Evolutionary conservation across 345 rosid genomes (phyloP).

Genomic region (Raphanus sativus): DNA sequence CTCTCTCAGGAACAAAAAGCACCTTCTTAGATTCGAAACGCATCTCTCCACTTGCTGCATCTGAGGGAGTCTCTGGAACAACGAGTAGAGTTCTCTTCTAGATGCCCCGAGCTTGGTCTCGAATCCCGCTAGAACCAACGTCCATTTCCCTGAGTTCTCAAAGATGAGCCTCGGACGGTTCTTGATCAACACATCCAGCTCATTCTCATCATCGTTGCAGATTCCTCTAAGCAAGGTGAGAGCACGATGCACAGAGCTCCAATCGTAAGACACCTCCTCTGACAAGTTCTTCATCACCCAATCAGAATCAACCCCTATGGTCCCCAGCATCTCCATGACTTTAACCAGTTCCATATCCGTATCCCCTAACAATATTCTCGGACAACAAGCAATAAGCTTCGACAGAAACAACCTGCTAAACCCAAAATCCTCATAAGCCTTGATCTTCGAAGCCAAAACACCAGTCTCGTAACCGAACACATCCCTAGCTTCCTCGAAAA

Average conservation of each 20-base stretch:
- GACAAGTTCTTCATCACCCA: conserved; percentile 54
- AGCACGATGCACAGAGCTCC: conserved; percentile 55
- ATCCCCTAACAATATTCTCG: conserved; percentile 55
- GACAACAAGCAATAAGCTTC: conserved; percentile 53
- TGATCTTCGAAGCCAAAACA: conserved; percentile 57
- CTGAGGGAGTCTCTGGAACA: conserved; percentile 58
- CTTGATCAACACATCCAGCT: conserved; percentile 52
- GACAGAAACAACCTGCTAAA: conserved; percentile 44
- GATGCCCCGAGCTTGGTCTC: conserved; percentile 59
- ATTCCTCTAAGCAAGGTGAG: conserved; percentile 44
- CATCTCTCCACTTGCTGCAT: conserved; percentile 46
- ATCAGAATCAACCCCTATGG: conserved; percentile 46
- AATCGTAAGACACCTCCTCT: conserved; percentile 48
- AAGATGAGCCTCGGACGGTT: conserved; percentile 58
- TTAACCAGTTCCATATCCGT: conserved; percentile 45
- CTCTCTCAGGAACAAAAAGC: conserved; percentile 54
- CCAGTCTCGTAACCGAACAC: conserved; percentile 56
- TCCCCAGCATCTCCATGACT: conserved; percentile 51
- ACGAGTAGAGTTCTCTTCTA: conserved; percentile 40
- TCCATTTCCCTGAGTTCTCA: conserved; percentile 54
- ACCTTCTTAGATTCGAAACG: conserved; percentile 53
- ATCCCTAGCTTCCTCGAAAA: conserved; percentile 56
- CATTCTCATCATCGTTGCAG: conserved; percentile 39
- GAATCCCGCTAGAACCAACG: conserved; percentile 50
- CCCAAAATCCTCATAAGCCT: conserved; percentile 65